phyloP scores from a whole-genome alignment of 371 early-diverging fungal species.

The Mucor piriformis region DNA sequence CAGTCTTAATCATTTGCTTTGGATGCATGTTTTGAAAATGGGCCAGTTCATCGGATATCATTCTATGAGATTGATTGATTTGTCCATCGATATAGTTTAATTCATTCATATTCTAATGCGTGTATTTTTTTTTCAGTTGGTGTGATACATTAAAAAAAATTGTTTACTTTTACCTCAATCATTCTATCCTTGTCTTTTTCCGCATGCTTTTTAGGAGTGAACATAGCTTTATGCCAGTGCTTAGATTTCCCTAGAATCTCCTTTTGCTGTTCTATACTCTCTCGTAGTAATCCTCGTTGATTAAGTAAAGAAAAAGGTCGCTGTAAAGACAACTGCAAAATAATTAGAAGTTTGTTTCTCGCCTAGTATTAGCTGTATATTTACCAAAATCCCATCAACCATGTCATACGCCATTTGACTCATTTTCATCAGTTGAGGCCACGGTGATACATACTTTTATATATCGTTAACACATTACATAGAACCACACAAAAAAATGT shows the following conservation, averaged over 20 bases:
- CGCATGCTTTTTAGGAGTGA: conserved; percentile 30
- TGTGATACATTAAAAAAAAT: background rate
- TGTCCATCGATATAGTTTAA: conserved; percentile 37
- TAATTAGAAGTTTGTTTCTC: background rate
- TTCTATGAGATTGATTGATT: conserved; percentile 46
- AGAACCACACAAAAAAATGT: too few species aligned
- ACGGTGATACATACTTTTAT: conserved; percentile 16
- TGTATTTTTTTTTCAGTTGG: background rate
- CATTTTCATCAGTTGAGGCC: conserved; percentile 17
- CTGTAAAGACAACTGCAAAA: conserved; percentile 38
- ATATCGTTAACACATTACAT: too few species aligned
- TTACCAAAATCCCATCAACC: conserved; percentile 44
- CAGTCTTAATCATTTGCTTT: conserved; percentile 21
- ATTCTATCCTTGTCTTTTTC: conserved; percentile 37
- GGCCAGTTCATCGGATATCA: conserved; percentile 51
- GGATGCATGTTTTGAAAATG: conserved; percentile 46
- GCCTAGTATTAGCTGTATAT: background rate
- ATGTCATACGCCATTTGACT: conserved; percentile 27
- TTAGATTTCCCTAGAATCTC: conserved; percentile 32
- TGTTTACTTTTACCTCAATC: conserved; percentile 29
- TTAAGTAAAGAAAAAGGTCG: conserved; percentile 34
- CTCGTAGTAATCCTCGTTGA: conserved; percentile 20
- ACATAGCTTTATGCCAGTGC: conserved; percentile 38
- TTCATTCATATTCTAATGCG: conserved; percentile 36
- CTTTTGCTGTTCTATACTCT: conserved; percentile 36